Evolutionary conservation across 345 rosid genomes (phyloP).

Genomic region (Eucalyptus pauciflora): DNA sequence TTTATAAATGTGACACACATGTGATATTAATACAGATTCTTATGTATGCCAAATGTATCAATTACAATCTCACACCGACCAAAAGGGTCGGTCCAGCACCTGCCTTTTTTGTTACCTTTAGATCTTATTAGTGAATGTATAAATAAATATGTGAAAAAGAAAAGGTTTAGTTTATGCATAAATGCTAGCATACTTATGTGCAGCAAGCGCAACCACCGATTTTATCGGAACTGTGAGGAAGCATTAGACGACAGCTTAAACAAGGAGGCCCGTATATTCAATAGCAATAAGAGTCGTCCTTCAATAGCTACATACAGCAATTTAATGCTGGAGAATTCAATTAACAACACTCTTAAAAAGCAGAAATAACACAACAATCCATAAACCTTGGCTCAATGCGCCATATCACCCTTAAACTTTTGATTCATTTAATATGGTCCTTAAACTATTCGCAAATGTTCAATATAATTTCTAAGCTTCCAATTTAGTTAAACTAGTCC

Average conservation of each 20-base stretch:
- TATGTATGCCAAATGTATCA: not conserved
- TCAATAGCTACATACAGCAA: not conserved
- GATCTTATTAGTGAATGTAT: not conserved
- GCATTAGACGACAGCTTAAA: not conserved
- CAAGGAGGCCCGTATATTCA: not conserved
- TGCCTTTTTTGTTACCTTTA: not conserved
- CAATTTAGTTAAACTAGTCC: not conserved
- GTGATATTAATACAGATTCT: not conserved
- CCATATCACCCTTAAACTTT: not conserved
- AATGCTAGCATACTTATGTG: not conserved
- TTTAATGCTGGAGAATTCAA: not conserved
- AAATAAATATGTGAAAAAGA: not conserved
- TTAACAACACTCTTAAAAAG: not conserved
- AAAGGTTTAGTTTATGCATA: not conserved
- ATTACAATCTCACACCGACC: not conserved
- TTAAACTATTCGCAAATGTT: not conserved
- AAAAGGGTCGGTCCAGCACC: not conserved
- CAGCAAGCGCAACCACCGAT: not conserved
- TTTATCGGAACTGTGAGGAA: not conserved
- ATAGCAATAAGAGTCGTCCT: not conserved
- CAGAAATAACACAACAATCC: not conserved
- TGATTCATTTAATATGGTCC: no score
- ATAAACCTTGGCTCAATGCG: not conserved
- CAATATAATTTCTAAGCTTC: not conserved
- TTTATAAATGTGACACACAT: not conserved